Base-by-base conservation (phyloP, 1,284 basidiomycete species). In the Boletellus dicymbophilus region DNA sequence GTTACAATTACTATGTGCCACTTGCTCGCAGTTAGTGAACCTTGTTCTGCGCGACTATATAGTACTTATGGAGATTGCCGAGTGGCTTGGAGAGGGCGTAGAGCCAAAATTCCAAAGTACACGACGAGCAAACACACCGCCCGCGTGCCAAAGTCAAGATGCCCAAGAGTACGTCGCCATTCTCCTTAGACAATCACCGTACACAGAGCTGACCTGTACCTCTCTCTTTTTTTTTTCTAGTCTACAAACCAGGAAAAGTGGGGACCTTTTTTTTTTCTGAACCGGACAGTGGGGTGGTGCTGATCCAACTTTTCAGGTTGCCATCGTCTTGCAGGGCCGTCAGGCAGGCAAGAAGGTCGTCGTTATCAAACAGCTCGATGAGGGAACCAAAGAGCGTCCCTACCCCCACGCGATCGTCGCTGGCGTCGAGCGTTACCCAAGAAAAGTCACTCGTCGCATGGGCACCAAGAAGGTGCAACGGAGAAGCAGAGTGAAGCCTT, bases 191-290 rank as follows among this genome's bases (percentile, higher is more conserved):
- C 40, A 18, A 61, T 21, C 20, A 13, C n/a, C n/a, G n/a, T n/a
- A n/a, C 16, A 4, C 7, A 49, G 48, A 54, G 51, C 66, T 78
- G 48, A 78, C 54, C 22, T 51, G 26, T 5, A 8, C n/a, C n/a
- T n/a, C n/a, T n/a, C n/a, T n/a, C n/a, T n/a, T n/a, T n/a, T n/a
- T n/a, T n/a, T 16, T 13, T 46, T 52, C 15, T 60, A 94, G 92
- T 94, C 72, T 95, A 93, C 88, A 97, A 98, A 82, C 91, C 95
- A 75, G 95, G 95, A 78, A 98, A 98, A 86, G 95, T 95, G 68
- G 62, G 50, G 33, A 22, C 15, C 16, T 18, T 31, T 46, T 33
- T 20, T 26, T 16, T n/a, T n/a, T n/a, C n/a, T n/a, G n/a, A n/a
- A n/a, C n/a, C n/a, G n/a, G n/a, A n/a, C n/a, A n/a, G n/a, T n/a